phyloP scores from a whole-genome alignment of 805 yeast species.

The Candida ovalis region DNA sequence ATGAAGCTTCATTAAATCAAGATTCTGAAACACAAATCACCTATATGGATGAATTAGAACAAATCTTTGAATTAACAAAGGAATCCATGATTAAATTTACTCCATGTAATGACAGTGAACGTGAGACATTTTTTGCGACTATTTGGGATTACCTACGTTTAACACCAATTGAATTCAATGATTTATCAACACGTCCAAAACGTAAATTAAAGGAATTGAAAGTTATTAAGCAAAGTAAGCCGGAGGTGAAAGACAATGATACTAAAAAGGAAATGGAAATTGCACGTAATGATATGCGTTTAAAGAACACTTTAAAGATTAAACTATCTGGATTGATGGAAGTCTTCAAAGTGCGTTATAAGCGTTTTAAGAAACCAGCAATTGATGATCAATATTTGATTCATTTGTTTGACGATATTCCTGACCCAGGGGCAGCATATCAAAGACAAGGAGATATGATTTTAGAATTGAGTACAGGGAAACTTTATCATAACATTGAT shows the following conservation, averaged over 20 bases:
- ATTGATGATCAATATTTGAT: conserved; percentile 72
- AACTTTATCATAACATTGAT: conserved; percentile 80
- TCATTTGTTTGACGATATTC: conserved; percentile 71
- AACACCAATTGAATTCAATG: conserved; percentile 71
- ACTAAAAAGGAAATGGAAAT: conserved; percentile 38
- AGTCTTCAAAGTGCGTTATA: conserved; percentile 78
- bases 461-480: conserved; percentile 72
- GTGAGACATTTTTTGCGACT: conserved; percentile 51
- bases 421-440: conserved; percentile 35
- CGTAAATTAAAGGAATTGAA: conserved; percentile 41
- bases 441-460: conserved; percentile 70
- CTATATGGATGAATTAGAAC: conserved; percentile 37
- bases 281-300: conserved; percentile 59
- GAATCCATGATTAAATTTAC: conserved; percentile 41
- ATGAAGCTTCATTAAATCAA: conserved; percentile 12
- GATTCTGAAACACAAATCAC: conserved; percentile 21
- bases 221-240: conserved; percentile 16
- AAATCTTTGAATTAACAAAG: conserved; percentile 55
- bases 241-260: conserved; percentile 4
- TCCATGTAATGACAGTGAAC: conserved; percentile 43
- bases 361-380: conserved; percentile 85
- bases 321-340: conserved; percentile 89
- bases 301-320: conserved; percentile 81
- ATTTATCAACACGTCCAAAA: conserved; percentile 52
- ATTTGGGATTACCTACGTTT: conserved; percentile 53